Percentiles rank a stretch among this genome's conserved stretches.
These are phyloP conservation scores for Crucihimalaya himalaica DNA, from an alignment of 345 rosid genomes.

Conservation along the genomic window DNA sequence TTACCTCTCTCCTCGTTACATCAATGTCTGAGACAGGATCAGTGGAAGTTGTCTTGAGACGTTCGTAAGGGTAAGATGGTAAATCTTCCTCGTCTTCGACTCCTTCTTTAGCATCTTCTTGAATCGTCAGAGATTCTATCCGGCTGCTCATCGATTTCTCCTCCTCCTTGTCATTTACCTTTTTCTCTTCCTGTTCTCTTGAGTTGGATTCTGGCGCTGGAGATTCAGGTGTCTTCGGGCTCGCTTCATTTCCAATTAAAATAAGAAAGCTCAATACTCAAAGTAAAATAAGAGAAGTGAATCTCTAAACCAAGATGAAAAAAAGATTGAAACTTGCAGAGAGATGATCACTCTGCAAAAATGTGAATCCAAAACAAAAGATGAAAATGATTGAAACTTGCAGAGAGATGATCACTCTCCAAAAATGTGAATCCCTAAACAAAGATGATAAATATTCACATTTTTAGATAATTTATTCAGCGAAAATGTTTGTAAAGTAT, in stretches of 20 bases:
- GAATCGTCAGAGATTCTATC: conserved; percentile 76
- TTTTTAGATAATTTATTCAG: neutral
- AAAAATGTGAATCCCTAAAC: neutral
- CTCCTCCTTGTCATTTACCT: conserved; percentile 24
- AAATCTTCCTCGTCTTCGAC: conserved; percentile 94
- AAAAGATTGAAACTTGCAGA: conserved; percentile 1
- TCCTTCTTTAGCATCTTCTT: conserved; percentile 88
- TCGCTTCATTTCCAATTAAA: conserved; percentile 43
- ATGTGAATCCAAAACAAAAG: neutral
- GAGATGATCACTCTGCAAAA: neutral
- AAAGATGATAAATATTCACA: neutral
- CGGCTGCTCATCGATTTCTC: conserved; percentile 71
- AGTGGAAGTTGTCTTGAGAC: conserved; percentile 63
- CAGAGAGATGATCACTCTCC: neutral
- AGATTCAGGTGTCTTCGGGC: conserved; percentile 52
- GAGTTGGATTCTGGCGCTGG: conserved; percentile 50
- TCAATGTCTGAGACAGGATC: conserved; percentile 83
- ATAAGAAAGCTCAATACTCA: neutral
- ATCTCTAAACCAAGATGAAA: neutral
- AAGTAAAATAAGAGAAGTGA: neutral
- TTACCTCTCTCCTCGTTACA: conserved; percentile 95
- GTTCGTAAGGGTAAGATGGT: conserved; percentile 74
- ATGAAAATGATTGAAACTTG: neutral
- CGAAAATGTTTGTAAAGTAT: conserved; percentile 10
- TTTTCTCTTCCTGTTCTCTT: conserved; percentile 42